A percentile compares a stretch with the other conserved stretches of the same genome.
Evolutionary conservation across 495 filamentous ascomycete genomes (phyloP).

Genomic region (Glarea lozoyensis): DNA sequence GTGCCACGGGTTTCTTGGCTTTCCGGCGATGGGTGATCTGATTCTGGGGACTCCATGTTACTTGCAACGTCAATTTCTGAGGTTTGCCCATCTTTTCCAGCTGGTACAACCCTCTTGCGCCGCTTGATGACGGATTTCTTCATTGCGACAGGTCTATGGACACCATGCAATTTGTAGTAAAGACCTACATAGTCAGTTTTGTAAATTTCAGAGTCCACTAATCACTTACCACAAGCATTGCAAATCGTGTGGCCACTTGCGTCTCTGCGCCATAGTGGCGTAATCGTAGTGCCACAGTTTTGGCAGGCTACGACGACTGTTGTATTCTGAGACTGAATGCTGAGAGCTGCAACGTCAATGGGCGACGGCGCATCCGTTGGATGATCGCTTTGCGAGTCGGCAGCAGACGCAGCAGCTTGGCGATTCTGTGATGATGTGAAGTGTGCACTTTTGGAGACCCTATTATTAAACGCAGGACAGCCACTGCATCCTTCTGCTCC

Average conservation of each 20-base stretch:
- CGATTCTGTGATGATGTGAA: conserved; percentile 34
- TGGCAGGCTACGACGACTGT: conserved; percentile 88
- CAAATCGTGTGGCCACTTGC: conserved; percentile 95
- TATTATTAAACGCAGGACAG: conserved; percentile 95
- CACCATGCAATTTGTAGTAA: conserved; percentile 95
- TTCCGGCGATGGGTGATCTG: conserved; percentile 31
- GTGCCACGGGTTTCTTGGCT: conserved; percentile 31
- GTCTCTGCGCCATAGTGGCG: conserved; percentile 90
- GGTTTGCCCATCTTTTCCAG: conserved; percentile 42
- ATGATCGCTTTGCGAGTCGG: conserved; percentile 18
- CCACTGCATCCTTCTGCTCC: conserved; percentile 94
- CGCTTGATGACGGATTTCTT: conserved; percentile 96
- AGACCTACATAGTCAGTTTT: conserved; percentile 47
- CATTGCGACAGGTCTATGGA: conserved; percentile 89
- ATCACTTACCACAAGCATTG: conserved; percentile 86
- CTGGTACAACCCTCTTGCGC: conserved; percentile 90
- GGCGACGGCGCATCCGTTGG: conserved; percentile 23
- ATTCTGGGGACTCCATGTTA: conserved; percentile 26
- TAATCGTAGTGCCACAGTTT: conserved; percentile 96
- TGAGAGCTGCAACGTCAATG: conserved; percentile 27
- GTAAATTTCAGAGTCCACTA: neutral
- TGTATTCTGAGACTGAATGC: conserved; percentile 35
- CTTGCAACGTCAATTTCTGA: conserved; percentile 27
- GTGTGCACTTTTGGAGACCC: conserved; percentile 79
- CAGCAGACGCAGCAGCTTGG: neutral